Evolutionary conservation across 805 yeast species (phyloP), one percentile per base, ranked within the genome.

Genomic region (Debaryomyces tyrocola): DNA sequence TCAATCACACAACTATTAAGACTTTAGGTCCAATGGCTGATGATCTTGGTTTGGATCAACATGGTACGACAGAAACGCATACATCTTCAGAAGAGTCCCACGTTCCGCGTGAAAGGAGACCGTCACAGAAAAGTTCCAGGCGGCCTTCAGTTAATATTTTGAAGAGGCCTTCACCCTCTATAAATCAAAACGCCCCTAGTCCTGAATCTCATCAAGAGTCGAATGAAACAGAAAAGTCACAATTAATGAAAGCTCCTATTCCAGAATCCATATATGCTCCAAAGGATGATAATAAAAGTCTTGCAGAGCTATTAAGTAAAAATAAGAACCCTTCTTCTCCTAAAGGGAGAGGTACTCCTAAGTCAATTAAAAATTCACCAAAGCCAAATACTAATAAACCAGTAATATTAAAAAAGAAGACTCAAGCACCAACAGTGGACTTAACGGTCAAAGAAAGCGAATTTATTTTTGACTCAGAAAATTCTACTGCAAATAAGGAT

Each of bases 401-500:
- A 1, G 63, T 67, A 0, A 63, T 73, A 31, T 63, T 72, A 54
- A 71, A 70, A 56, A 73, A 73, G 57, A 70, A 67, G 40, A 45
- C 48, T 37, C 29, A 9, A 6, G 20, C 35, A 17, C 27, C 38
- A 11, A 45, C 43, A 33, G 40, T 47, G 29, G 57, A 53, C 40
- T 34, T 50, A 15, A 52, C 55, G 9, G 37, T 43, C 6, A 48
- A 45, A 21, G 56, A 51, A 40, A 48, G 52, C 29, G 51, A 49
- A 21, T 40, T 20, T 20, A 21, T 39, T 20, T 42, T 37, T 38
- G 17, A 31, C 6, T 46, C 47, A 41, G 46, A 46, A 37, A 35
- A 17, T 37, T 12, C 12, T 10, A 21, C 17, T 20, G 45, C 33
- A 9, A 24, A 44, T 4, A 34, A 40, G 17, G 18, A 20, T 10